A percentile compares a stretch with the other conserved stretches of the same genome.
Conservation (phyloP, 495 filamentous ascomycete species). For the Penicillium paradoxum region DNA sequence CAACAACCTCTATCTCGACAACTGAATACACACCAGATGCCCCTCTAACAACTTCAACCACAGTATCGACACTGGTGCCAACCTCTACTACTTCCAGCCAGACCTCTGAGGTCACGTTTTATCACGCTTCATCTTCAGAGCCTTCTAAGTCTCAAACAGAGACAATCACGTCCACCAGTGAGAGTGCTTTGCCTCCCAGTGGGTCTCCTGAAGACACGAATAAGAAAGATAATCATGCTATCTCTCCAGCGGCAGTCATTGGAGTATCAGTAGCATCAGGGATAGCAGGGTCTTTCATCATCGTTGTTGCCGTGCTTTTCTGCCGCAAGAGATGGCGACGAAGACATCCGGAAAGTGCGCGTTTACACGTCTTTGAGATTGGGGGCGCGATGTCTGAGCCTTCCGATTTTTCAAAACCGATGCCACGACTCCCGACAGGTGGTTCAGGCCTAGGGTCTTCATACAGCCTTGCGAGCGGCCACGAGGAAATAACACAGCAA, state of each 20-base stretch:
- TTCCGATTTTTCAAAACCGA: conserved; percentile 27
- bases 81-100: conserved; percentile 3
- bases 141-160: background rate
- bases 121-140: background rate
- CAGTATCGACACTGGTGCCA: background rate
- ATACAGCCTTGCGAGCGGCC: background rate
- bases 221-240: conserved; percentile 13
- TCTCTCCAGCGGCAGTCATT: conserved; percentile 35
- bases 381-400: conserved; percentile 42
- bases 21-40: background rate
- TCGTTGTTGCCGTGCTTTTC: conserved; percentile 35
- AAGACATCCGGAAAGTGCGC: conserved; percentile 9
- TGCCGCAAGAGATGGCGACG: conserved; percentile 31
- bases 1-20: conserved; percentile 7
- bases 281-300: conserved; percentile 35
- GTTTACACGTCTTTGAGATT: conserved; percentile 38
- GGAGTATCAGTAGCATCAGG: conserved; percentile 42
- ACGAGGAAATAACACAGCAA: conserved; percentile 13
- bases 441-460: conserved; percentile 12
- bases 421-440: conserved; percentile 12
- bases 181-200: background rate
- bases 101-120: background rate
- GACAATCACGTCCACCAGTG: background rate
- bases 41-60: background rate
- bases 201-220: background rate